phyloP scores from a whole-genome alignment of 495 filamentous ascomycete genomes.

The Neurospora intermedia region DNA sequence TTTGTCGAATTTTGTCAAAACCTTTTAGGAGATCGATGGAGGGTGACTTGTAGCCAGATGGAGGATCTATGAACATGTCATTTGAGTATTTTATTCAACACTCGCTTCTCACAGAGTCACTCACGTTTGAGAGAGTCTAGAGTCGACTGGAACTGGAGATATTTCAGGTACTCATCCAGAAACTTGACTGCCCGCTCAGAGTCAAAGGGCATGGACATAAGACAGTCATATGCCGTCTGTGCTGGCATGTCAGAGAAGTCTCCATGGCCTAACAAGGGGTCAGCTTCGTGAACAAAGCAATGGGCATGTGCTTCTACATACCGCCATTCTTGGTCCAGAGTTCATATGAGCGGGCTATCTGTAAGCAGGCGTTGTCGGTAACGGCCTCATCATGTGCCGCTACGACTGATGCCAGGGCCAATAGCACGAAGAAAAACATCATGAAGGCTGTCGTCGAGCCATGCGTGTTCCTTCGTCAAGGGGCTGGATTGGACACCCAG shows the following conservation, averaged over 20 bases:
- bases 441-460: not conserved
- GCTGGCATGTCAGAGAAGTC: not conserved
- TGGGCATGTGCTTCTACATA: not conserved
- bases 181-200: not conserved
- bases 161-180: not conserved
- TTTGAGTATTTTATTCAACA: not conserved
- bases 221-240: not conserved
- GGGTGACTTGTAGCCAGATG: not conserved
- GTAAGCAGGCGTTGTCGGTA: not conserved
- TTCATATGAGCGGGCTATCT: not conserved
- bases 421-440: not conserved
- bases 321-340: not conserved
- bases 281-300: not conserved
- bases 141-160: slow-evolving; percentile 1
- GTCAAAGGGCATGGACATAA: not conserved
- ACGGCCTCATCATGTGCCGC: not conserved
- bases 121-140: not conserved
- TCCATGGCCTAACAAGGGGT: not conserved
- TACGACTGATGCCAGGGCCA: not conserved
- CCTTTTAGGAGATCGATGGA: not conserved
- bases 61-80: not conserved
- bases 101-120: not conserved
- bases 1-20: not conserved
- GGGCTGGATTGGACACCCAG: not conserved
- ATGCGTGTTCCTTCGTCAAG: not conserved